Conservation (phyloP, 768 basidiomycete species). For the Ramaria rubella region DNA sequence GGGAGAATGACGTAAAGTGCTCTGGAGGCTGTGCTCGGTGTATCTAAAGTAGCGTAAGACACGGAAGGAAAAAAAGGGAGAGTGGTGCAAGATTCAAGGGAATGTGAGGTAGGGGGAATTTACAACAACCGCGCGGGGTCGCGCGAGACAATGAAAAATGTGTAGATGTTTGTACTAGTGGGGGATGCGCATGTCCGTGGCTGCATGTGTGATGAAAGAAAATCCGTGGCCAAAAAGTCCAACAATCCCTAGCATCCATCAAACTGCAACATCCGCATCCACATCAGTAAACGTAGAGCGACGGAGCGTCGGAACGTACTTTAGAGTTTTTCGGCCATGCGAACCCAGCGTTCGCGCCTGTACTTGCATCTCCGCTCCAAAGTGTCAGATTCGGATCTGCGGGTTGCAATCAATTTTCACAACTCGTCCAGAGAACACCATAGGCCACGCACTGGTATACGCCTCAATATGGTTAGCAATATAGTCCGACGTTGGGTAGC, state of each 20-base stretch:
- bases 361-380: constrained; percentile 16
- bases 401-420: neutral
- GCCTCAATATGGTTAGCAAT: constrained; percentile 49
- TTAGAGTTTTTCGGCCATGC: constrained; percentile 25
- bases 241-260: neutral
- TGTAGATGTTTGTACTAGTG: neutral
- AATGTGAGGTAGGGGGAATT: too few relatives aligned
- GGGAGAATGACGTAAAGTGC: too few relatives aligned
- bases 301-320: neutral
- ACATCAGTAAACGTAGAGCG: neutral
- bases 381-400: constrained; percentile 22
- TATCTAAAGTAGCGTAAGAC: too few relatives aligned
- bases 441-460: constrained; percentile 46
- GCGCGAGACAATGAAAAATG: too few relatives aligned
- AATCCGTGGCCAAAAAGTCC: neutral
- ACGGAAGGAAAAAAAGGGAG: too few relatives aligned
- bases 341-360: constrained; percentile 24
- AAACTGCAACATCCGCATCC: neutral
- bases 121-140: too few relatives aligned
- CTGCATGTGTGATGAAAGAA: neutral
- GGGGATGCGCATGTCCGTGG: neutral
- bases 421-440: constrained; percentile 1
- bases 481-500: constrained; percentile 61
- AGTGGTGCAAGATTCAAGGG: too few relatives aligned
- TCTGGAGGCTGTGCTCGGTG: too few relatives aligned